phyloP scores from a whole-genome alignment of 306 rosid genomes.

The Luffa acutangula region DNA sequence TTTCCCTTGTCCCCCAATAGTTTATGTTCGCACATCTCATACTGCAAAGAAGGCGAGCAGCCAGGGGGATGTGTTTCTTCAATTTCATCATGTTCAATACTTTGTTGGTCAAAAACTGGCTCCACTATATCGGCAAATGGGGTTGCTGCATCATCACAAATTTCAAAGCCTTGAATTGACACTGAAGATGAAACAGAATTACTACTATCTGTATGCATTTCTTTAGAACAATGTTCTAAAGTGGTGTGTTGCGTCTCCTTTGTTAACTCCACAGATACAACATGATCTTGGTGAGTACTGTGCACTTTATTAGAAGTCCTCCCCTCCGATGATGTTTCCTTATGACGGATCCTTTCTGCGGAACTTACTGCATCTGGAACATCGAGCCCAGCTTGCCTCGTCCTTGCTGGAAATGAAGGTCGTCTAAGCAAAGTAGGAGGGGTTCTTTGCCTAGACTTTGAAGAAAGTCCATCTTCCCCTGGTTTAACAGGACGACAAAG shows the following conservation, averaged over 20 bases:
- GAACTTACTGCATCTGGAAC: slow-evolving; percentile 32
- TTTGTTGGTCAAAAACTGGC: slow-evolving; percentile 31
- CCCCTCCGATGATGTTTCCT: slow-evolving; percentile 38
- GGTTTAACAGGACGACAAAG: slow-evolving; percentile 39
- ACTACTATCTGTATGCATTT: slow-evolving; percentile 61
- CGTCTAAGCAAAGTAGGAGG: slow-evolving; percentile 65
- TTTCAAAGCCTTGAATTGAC: slow-evolving; percentile 74
- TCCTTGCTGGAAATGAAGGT: slow-evolving; percentile 44
- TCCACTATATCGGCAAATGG: slow-evolving; percentile 47
- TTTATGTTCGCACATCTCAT: slow-evolving; percentile 25
- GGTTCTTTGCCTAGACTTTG: slow-evolving; percentile 62
- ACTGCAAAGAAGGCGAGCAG: slow-evolving; percentile 23
- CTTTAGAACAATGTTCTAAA: slow-evolving; percentile 48
- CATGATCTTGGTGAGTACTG: slow-evolving; percentile 28
- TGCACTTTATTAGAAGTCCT: slow-evolving; percentile 30
- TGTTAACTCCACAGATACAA: slow-evolving; percentile 27
- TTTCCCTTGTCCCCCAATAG: slow-evolving; percentile 15
- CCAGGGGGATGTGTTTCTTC: slow-evolving; percentile 27
- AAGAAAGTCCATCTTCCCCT: slow-evolving; percentile 60
- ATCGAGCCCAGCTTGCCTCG: slow-evolving; percentile 54
- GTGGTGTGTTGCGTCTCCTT: slow-evolving; percentile 33
- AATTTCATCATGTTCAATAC: slow-evolving; percentile 21
- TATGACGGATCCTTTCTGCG: slow-evolving; percentile 28
- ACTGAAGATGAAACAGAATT: slow-evolving; percentile 71
- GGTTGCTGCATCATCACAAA: slow-evolving; percentile 60